Evolutionary conservation across 108 stramenopile genomes (phyloP), one percentile per base, ranked within the genome.

Genomic region (Schizochytrium sp.): DNA sequence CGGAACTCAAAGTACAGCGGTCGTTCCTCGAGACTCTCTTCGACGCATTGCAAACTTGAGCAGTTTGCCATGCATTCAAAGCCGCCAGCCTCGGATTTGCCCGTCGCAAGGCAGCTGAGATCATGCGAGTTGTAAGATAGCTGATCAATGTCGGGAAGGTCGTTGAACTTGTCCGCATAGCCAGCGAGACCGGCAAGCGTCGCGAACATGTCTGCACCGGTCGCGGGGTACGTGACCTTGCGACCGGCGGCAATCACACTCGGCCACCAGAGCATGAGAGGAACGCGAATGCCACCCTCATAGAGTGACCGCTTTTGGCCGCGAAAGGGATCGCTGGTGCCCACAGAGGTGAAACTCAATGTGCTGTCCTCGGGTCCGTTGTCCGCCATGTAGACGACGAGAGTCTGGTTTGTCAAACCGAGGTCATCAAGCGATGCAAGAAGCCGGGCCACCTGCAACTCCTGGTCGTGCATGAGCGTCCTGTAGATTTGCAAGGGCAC

Each of bases 361-460:
- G 76, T 83, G 19, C 10, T 12, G 48, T 83, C 76, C 51, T 83
- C 76, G 48, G 76, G 48, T 83, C 76, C 76, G 23, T 83, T 83
- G 28, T 83, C 76, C 51, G 76, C 45, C 76, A 53, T 83, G 76
- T 83, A 83, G 51, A 83, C 76, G n/a, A 83, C 51, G 16, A 83
- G 48, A 4, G 76, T 83, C 28, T 53, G 45, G 25, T 83, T 53
- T 6, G 48, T 25, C 10, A 83, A 53, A 6, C 76, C 76, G 51
- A 83, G 76, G 16, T 83, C 76, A 6, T 53, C 76, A 1, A 83
- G 8, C 6, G 76, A 47, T 1, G 45, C n/a, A 6, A 83, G 0
- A 23, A 83, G 76, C 12, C 76, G 45, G 25, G 19, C 76, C 23
- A 83, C 28, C 51, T 83, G 18, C 28, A 53, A 18, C 76, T 83